Conservation (phyloP, 2,329 filamentous ascomycete genomes). For the Colletotrichum gloeosporioides region DNA sequence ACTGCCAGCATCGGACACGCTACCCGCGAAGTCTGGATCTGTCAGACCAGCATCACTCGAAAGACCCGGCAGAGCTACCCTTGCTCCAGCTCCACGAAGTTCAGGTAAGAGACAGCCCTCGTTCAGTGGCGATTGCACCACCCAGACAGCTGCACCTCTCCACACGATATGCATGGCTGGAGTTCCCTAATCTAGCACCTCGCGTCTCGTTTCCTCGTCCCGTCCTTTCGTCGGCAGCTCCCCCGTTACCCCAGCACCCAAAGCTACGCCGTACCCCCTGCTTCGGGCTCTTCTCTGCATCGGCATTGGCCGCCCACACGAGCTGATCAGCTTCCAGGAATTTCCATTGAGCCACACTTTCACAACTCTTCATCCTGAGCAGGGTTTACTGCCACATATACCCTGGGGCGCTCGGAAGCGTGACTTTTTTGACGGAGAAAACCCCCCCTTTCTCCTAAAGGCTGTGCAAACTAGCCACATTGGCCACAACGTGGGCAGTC, state of each 20-base stretch:
- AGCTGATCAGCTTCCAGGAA: conserved; percentile 21
- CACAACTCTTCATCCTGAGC: conserved; percentile 3
- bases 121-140: conserved; percentile 19
- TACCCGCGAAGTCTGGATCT: neutral
- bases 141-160: conserved; percentile 10
- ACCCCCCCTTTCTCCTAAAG: conserved; percentile 1
- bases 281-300: conserved; percentile 23
- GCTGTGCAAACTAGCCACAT: conserved; percentile 24
- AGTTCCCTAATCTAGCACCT: conserved; percentile 11
- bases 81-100: neutral
- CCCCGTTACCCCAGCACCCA: conserved; percentile 9
- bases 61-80: neutral
- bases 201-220: conserved; percentile 19
- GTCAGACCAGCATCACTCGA: neutral
- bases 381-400: conserved; percentile 22
- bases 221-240: conserved; percentile 19
- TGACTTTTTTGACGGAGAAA: neutral
- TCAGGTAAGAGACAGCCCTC: conserved; percentile 18
- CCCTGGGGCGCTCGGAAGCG: conserved; percentile 14
- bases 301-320: conserved; percentile 19
- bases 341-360: conserved; percentile 16
- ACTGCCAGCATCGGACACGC: neutral
- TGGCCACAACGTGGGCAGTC: conserved; percentile 14
- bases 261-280: conserved; percentile 16
- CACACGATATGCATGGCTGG: conserved; percentile 19